A percentile compares a stretch with the other conserved stretches of the same genome.
Evolutionary conservation across 2,329 filamentous ascomycete genomes (phyloP).

Genomic region (Teratosphaeria pseudoeucalypti): DNA sequence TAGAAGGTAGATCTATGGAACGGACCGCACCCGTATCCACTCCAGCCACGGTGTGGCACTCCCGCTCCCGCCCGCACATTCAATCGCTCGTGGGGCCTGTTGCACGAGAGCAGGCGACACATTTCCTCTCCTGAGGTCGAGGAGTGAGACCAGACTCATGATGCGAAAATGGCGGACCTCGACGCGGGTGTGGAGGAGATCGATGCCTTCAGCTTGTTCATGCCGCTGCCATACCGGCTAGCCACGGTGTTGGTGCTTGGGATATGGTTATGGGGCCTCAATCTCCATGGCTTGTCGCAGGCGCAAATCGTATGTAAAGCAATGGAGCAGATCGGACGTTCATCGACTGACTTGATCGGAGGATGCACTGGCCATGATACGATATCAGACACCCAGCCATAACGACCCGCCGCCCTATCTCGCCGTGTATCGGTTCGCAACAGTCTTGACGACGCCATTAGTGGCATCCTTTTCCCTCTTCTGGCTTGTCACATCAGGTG

Average conservation of each 20-base stretch:
- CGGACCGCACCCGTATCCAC: background rate
- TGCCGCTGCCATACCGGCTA: slow-evolving; percentile 83
- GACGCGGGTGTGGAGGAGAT: slow-evolving; percentile 34
- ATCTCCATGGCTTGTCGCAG: slow-evolving; percentile 74
- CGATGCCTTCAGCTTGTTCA: slow-evolving; percentile 75
- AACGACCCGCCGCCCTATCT: slow-evolving; percentile 60
- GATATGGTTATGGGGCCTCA: slow-evolving; percentile 90
- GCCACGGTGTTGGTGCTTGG: slow-evolving; percentile 77
- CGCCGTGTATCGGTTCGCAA: slow-evolving; percentile 78
- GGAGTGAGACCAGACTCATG: background rate
- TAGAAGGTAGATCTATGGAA: background rate
- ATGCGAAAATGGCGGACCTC: slow-evolving; percentile 5
- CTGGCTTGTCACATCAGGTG: slow-evolving; percentile 67
- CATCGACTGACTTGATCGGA: slow-evolving; percentile 17
- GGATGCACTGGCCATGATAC: slow-evolving; percentile 65
- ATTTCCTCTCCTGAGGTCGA: background rate
- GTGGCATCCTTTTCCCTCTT: slow-evolving; percentile 65
- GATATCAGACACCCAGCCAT: slow-evolving; percentile 61
- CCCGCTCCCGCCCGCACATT: background rate
- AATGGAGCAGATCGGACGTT: background rate
- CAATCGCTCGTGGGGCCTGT: background rate
- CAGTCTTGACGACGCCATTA: slow-evolving; percentile 62
- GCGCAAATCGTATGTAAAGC: slow-evolving; percentile 51
- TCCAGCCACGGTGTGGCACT: slow-evolving; percentile 3
- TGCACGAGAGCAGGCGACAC: background rate